These are phyloP conservation scores for Pulveroboletus frians DNA, from an alignment of 768 basidiomycete genomes.

Conservation along the genomic window DNA sequence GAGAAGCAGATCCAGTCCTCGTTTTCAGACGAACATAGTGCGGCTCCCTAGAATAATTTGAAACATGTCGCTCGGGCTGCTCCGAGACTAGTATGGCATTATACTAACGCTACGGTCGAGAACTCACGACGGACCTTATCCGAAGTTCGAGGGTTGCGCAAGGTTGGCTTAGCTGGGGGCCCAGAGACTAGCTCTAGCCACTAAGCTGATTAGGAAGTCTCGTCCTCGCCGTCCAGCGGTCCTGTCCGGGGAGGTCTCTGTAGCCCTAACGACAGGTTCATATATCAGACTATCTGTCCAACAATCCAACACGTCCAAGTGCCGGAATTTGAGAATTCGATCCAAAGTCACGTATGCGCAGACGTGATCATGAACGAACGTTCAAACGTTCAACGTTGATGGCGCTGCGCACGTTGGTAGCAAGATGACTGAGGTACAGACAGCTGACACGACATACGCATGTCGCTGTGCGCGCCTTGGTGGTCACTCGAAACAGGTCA, in stretches of 20 bases:
- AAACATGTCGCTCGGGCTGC: background rate
- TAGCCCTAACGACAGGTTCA: no score
- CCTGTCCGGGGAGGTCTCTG: background rate
- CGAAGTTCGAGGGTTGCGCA: slow-evolving; percentile 10
- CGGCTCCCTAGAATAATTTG: background rate
- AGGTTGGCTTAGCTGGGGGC: background rate
- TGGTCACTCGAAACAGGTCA: no score
- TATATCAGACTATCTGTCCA: background rate
- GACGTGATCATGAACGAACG: background rate
- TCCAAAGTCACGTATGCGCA: no score
- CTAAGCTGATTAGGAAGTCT: no score
- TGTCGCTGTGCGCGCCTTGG: no score
- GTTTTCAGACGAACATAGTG: background rate
- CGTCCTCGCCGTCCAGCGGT: no score
- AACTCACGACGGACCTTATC: slow-evolving; percentile 8
- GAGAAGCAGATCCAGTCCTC: no score
- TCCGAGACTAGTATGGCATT: background rate
- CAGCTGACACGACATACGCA: no score
- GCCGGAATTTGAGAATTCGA: background rate
- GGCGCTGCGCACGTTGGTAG: background rate
- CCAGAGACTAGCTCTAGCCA: no score
- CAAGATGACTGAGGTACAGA: no score
- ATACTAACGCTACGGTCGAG: slow-evolving; percentile 5
- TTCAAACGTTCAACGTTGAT: no score
- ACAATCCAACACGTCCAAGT: no score